These are phyloP conservation scores for Alternaria burnsii DNA, from an alignment of 2,329 filamentous ascomycete species.

Conservation along the genomic window DNA sequence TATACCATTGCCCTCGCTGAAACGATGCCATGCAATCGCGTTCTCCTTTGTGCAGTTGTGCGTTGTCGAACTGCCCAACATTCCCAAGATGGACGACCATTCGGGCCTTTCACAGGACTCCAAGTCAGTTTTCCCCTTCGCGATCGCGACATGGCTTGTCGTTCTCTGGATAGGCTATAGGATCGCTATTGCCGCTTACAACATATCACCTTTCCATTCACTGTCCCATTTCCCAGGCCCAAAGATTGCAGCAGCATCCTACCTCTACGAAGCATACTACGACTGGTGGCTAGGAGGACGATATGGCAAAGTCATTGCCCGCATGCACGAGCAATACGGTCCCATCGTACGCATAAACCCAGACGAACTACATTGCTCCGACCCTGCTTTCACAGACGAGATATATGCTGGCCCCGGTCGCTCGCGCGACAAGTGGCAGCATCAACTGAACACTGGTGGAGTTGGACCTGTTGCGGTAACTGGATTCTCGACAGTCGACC, in stretches of 20 bases:
- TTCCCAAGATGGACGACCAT: constrained; percentile 27
- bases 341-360: constrained; percentile 43
- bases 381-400: constrained; percentile 44
- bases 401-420: constrained; percentile 43
- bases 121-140: constrained; percentile 21
- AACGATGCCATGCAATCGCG: constrained; percentile 10
- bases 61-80: constrained; percentile 7
- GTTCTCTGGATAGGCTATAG: constrained; percentile 31
- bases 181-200: constrained; percentile 30
- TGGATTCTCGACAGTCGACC: constrained; percentile 38
- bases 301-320: constrained; percentile 46
- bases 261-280: constrained; percentile 42
- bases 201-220: constrained; percentile 36
- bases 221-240: constrained; percentile 39
- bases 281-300: constrained; percentile 39
- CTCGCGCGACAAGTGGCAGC: constrained; percentile 33
- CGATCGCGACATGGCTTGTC: constrained; percentile 23
- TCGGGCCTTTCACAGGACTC: constrained; percentile 20
- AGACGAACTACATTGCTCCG: constrained; percentile 44
- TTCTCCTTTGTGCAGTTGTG: constrained; percentile 18
- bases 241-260: constrained; percentile 39
- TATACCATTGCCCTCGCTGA: constrained; percentile 23
- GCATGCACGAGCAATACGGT: constrained; percentile 47
- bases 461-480: constrained; percentile 34
- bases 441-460: constrained; percentile 38